Evolutionary conservation across 2,329 filamentous ascomycete species (phyloP).

Genomic region (Fusarium sp.): DNA sequence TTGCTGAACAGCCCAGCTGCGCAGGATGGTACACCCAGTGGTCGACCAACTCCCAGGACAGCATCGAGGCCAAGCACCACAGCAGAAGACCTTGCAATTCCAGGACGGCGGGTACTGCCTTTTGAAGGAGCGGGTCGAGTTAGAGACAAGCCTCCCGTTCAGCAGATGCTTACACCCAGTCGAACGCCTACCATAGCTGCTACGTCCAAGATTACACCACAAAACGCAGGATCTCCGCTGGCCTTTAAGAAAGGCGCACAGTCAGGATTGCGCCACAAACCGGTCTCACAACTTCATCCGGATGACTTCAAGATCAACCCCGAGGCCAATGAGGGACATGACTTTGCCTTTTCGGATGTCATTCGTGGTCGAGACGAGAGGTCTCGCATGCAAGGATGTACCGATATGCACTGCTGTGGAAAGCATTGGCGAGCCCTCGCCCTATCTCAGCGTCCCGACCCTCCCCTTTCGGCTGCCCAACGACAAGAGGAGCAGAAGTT

Average conservation of each 20-base stretch:
- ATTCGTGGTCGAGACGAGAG: constrained; percentile 77
- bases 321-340: constrained; percentile 73
- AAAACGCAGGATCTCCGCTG: constrained; percentile 28
- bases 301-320: constrained; percentile 89
- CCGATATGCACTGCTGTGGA: constrained; percentile 80
- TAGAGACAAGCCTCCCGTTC: constrained; percentile 27
- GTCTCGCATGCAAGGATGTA: constrained; percentile 79
- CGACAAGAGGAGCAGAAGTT: constrained; percentile 60
- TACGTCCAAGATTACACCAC: constrained; percentile 21
- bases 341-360: constrained; percentile 80
- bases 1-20: constrained; percentile 51
- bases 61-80: constrained; percentile 30
- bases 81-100: constrained; percentile 49
- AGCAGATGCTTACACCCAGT: constrained; percentile 16
- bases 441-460: constrained; percentile 58
- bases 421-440: constrained; percentile 77
- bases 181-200: constrained; percentile 9
- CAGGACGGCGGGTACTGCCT: constrained; percentile 58
- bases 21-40: constrained; percentile 41
- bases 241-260: constrained; percentile 41
- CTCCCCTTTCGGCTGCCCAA: constrained; percentile 52
- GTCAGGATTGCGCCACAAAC: constrained; percentile 66
- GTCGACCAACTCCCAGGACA: constrained; percentile 43
- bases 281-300: constrained; percentile 67
- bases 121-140: constrained; percentile 44